These are phyloP conservation scores for Penicillium sp. DNA, from an alignment of 2,329 filamentous ascomycete species.

Conservation along the genomic window DNA sequence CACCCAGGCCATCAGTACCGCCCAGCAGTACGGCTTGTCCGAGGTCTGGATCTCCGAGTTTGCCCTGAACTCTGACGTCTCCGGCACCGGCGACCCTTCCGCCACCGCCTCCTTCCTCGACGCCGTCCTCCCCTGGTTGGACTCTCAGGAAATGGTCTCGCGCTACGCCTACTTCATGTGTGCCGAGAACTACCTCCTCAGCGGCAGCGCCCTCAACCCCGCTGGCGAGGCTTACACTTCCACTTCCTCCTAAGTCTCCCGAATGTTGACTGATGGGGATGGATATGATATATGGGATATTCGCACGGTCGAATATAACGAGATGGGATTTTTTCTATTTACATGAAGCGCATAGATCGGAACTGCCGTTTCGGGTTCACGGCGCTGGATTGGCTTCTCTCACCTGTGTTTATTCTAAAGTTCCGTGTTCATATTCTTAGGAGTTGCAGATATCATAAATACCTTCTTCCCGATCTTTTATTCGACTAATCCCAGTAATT, in stretches of 20 bases:
- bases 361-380: not conserved
- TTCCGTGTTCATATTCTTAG: not conserved
- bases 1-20: constrained; percentile 34
- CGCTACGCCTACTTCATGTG: constrained; percentile 46
- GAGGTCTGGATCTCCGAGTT: constrained; percentile 50
- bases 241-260: not conserved
- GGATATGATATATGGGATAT: not conserved
- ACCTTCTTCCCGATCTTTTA: not conserved
- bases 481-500: no score
- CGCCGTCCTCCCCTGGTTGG: constrained; percentile 41
- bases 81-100: constrained; percentile 20
- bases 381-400: not conserved
- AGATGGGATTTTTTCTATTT: not conserved
- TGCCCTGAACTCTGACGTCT: constrained; percentile 32
- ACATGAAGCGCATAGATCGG: not conserved
- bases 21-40: constrained; percentile 31
- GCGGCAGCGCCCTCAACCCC: constrained; percentile 24
- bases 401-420: not conserved
- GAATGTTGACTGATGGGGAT: not conserved
- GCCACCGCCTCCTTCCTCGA: constrained; percentile 36
- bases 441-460: not conserved
- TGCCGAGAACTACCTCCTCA: constrained; percentile 34
- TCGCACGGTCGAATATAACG: not conserved
- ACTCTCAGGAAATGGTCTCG: constrained; percentile 36
- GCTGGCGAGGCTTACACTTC: constrained; percentile 32